Evolutionary conservation across 306 rosid species (phyloP), one percentile per base, ranked within the genome.

Genomic region (Medicago arabica): DNA sequence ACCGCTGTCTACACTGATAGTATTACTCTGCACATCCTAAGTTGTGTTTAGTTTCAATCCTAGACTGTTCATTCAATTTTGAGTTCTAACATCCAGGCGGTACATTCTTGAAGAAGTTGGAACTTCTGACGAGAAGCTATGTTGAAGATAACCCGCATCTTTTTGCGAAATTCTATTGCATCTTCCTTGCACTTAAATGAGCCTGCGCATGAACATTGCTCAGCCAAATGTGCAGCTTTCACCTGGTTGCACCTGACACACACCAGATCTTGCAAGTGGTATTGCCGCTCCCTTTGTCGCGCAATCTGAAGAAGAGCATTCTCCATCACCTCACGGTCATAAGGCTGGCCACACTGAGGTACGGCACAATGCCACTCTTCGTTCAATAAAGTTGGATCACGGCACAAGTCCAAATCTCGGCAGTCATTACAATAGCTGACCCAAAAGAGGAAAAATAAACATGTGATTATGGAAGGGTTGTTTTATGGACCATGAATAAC

Each of bases 321-420:
- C 78, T 90, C 96, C 90, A 90, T 95, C 73, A 85, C 87, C 80
- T 87, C 95, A 3, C 86, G 84, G 80, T 95, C 88, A 76, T 95
- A 92, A 38, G 96, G 97, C 70, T 95, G 97, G 53, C 92, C 96
- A 46, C 98, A 95, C 74, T 90, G 98, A 13, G 95, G 91, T 81
- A 90, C 91, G 9, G 86, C 90, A 69, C 98, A 95, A 39, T 74
- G 82, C 98, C 97, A 92, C 82, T 95, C 96, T 80, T 87, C 83
- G 18, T 83, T 78, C 67, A 83, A 67, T 66, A 89, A 81, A 73
- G 84, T 82, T 1, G 92, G 71, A 80, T 91, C 98, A 5, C 92
- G 94, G 74, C 94, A 88, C 81, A 91, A 83, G 78, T 93, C 96
- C 81, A 93, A 79, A 76, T 93, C 98, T 86, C 94, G 86, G 81